These are phyloP conservation scores for Dimargaris xerosporica DNA, from an alignment of 192 early-diverging fungal species.

Conservation along the genomic window DNA sequence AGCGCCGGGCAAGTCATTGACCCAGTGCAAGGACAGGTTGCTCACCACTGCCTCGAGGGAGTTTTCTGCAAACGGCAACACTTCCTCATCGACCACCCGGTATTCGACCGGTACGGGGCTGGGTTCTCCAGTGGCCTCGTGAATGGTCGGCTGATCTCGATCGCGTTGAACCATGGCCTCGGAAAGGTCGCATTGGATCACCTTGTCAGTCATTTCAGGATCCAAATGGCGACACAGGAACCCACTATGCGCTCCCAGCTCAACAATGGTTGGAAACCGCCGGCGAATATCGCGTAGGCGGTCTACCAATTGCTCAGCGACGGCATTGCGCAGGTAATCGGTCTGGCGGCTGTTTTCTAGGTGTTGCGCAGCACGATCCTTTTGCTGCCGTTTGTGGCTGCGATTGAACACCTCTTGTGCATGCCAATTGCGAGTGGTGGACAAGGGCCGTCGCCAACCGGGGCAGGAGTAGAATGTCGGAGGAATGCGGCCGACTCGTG, in stretches of 20 bases:
- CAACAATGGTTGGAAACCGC: constrained; percentile 67
- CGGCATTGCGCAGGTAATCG: constrained; percentile 87
- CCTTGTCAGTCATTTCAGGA: constrained; percentile 59
- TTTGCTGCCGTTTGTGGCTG: constrained; percentile 55
- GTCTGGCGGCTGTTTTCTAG: constrained; percentile 40
- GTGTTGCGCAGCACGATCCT: constrained; percentile 52
- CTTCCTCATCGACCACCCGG: constrained; percentile 72
- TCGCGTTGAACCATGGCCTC: constrained; percentile 34
- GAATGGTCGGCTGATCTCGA: constrained; percentile 11
- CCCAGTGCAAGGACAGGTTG: constrained; percentile 81
- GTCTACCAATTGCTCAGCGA: constrained; percentile 76
- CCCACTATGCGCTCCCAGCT: constrained; percentile 77
- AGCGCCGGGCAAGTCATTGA: constrained; percentile 83
- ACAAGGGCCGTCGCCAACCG: too few species aligned
- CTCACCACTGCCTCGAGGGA: constrained; percentile 79
- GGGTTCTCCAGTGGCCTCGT: constrained; percentile 3
- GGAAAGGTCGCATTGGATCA: constrained; percentile 81
- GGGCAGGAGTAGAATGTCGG: too few species aligned
- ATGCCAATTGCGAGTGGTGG: too few species aligned
- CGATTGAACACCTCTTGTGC: constrained; percentile 60
- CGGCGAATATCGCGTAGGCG: constrained; percentile 86
- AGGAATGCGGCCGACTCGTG: too few species aligned
- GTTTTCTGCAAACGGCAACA: constrained; percentile 61
- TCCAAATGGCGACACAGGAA: constrained; percentile 74
- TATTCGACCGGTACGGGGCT: constrained; percentile 53